These are phyloP conservation scores for Cercospora berteroae DNA, from an alignment of 2,329 filamentous ascomycete species.

Conservation along the genomic window DNA sequence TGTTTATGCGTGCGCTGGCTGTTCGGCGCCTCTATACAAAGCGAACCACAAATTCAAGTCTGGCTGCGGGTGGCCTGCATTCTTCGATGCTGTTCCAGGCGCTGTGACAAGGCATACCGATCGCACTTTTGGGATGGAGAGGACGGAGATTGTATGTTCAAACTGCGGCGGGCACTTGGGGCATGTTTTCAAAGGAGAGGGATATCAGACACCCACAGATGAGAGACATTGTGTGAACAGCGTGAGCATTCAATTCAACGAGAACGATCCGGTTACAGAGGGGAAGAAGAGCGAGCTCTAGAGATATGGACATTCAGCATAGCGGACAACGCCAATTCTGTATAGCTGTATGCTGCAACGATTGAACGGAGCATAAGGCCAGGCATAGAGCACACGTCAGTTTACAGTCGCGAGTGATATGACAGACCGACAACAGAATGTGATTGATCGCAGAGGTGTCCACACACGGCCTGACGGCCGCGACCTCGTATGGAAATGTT, in stretches of 20 bases:
- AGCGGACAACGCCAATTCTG: not conserved
- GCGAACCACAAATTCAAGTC: conserved; percentile 94
- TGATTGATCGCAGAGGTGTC: not conserved
- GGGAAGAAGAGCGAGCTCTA: conserved; percentile 29
- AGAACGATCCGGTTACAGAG: conserved; percentile 56
- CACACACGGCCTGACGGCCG: not conserved
- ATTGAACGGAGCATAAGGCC: not conserved
- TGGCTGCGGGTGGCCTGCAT: conserved; percentile 96
- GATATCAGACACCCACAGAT: conserved; percentile 79
- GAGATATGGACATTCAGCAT: not conserved
- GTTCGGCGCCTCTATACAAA: conserved; percentile 84
- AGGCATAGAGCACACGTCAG: not conserved
- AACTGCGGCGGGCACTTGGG: conserved; percentile 92
- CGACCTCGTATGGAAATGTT: not conserved
- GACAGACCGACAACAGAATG: not conserved
- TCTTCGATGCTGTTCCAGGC: conserved; percentile 91
- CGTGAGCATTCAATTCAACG: conserved; percentile 78
- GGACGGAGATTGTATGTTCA: conserved; percentile 90
- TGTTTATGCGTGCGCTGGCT: conserved; percentile 84
- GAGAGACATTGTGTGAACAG: conserved; percentile 98
- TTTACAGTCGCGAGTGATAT: not conserved
- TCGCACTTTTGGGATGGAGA: conserved; percentile 71
- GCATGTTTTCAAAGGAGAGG: conserved; percentile 89
- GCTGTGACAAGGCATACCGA: conserved; percentile 84
- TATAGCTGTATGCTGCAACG: not conserved